Base-by-base conservation (phyloP, 1,284 basidiomycete genomes). In the Ceratobasidium sp. region DNA sequence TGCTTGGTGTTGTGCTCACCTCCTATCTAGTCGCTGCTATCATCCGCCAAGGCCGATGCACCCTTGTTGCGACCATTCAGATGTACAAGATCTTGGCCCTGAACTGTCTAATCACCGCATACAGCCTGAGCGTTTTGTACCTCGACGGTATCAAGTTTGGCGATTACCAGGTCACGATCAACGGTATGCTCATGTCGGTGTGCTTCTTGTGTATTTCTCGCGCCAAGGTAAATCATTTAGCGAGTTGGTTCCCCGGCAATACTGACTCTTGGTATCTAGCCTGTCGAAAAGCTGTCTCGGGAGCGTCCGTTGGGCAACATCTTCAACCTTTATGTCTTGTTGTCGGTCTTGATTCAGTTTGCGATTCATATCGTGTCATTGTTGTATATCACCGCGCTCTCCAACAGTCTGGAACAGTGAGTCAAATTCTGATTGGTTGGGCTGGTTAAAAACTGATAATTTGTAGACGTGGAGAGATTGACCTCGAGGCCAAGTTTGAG, bases 61-160 rank as follows among this genome's bases (percentile, higher is more conserved):
- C 96, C 0, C 88, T 98, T 16, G 96, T 98, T 52, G 96, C 96
- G 0, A 98, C 96, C 1, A 92, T 96, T 72, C 96, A 98, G 82
- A 98, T 98, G 96, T 98, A 97, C 89, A 97, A 97, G 85, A 98
- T 98, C 76, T 85, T 98, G 45, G 96, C 96, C 1, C 84, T 97
- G 74, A 98, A 98, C 80, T 97, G 96, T 80, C 84, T 98, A 46
- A 98, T 98, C 80, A 97, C 95, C 2, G 96, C 96, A 36, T 98
- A 96, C 83, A 95, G 92, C 80, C 84, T 98, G 75, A 95, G 92
- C 77, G 96, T 98, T 28, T 95, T 97, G 81, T 97, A 98, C 79
- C 85, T 98, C 18, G 95, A 98, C 76, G 96, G 96, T 30, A 97
- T 98, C 86, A 98, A 98, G 82, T 97, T 95, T 81, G 96, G 96